Percentiles rank a stretch among this genome's conserved stretches.
These are phyloP conservation scores for Colletotrichum camelliae DNA, from an alignment of 2,329 filamentous ascomycete genomes.

Conservation along the genomic window DNA sequence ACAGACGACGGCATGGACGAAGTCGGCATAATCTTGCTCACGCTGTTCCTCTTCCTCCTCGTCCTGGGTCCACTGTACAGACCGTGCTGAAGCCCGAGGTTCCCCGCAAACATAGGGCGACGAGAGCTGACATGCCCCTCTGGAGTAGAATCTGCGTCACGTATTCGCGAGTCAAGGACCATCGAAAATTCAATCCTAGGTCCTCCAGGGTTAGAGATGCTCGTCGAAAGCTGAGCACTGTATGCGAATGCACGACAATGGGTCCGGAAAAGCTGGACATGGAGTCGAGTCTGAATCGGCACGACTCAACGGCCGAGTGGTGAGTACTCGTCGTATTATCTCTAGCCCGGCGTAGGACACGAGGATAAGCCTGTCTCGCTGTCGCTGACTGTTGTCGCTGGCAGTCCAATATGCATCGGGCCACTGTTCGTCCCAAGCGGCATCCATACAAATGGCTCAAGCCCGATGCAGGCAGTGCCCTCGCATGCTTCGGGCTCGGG, in stretches of 20 bases:
- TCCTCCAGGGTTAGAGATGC: constrained; percentile 23
- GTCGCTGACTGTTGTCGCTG: neutral
- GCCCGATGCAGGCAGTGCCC: neutral
- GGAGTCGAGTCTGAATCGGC: neutral
- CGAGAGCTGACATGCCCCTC: neutral
- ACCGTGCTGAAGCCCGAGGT: neutral
- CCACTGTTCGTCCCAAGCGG: constrained; percentile 27
- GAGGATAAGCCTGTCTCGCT: neutral
- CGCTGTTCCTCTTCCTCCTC: constrained; percentile 11
- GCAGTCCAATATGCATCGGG: constrained; percentile 38
- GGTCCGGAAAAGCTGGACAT: constrained; percentile 9
- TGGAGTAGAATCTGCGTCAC: neutral
- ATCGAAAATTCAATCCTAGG: constrained; percentile 18
- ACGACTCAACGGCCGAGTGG: constrained; percentile 7
- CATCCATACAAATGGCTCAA: neutral
- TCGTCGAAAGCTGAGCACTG: constrained; percentile 32
- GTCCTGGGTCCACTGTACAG: constrained; percentile 10
- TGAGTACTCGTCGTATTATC: neutral
- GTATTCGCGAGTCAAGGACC: constrained; percentile 8
- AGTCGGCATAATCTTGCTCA: constrained; percentile 16
- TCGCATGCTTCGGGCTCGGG: neutral
- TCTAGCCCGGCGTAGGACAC: neutral
- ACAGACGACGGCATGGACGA: constrained; percentile 1
- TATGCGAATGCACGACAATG: constrained; percentile 28
- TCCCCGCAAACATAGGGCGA: neutral